These are phyloP conservation scores for Exophiala calicioides DNA, from an alignment of 2,329 filamentous ascomycete genomes.

Conservation along the genomic window DNA sequence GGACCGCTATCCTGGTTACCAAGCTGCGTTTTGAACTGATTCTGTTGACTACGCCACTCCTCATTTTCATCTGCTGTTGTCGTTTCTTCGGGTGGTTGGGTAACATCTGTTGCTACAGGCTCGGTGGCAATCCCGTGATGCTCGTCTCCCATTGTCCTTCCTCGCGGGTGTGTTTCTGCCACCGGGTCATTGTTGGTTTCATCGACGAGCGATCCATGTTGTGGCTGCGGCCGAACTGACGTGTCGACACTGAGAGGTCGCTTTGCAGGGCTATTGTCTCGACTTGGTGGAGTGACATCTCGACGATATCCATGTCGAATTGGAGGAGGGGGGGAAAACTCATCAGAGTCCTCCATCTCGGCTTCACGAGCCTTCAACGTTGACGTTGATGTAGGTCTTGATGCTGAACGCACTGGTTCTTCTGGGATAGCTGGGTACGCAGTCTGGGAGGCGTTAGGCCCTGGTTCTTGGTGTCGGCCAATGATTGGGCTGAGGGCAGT, in stretches of 20 bases:
- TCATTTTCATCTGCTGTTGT: slow-evolving; percentile 21
- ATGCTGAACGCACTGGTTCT: slow-evolving; percentile 19
- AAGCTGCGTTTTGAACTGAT: slow-evolving; percentile 12
- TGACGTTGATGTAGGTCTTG: slow-evolving; percentile 34
- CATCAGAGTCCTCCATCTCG: slow-evolving; percentile 3
- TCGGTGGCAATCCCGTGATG: slow-evolving; percentile 38
- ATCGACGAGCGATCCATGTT: slow-evolving; percentile 44
- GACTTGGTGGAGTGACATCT: slow-evolving; percentile 60
- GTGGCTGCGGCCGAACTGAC: slow-evolving; percentile 41
- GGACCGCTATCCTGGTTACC: slow-evolving; percentile 6
- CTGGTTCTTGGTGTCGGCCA: slow-evolving; percentile 53
- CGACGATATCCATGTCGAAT: slow-evolving; percentile 59
- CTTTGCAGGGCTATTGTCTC: slow-evolving; percentile 62
- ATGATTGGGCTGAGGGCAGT: slow-evolving; percentile 67
- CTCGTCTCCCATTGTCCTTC: slow-evolving; percentile 4
- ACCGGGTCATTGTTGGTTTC: neutral
- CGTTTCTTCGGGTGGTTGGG: neutral
- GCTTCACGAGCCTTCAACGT: slow-evolving; percentile 23
- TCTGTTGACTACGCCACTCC: slow-evolving; percentile 20
- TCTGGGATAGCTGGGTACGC: slow-evolving; percentile 44
- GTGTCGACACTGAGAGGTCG: slow-evolving; percentile 55
- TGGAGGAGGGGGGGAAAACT: slow-evolving; percentile 35
- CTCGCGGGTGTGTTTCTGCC: slow-evolving; percentile 2
- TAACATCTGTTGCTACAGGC: neutral
- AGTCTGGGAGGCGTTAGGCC: slow-evolving; percentile 52